phyloP scores from a whole-genome alignment of 208 protist species.

The Strigomonas culicis region DNA sequence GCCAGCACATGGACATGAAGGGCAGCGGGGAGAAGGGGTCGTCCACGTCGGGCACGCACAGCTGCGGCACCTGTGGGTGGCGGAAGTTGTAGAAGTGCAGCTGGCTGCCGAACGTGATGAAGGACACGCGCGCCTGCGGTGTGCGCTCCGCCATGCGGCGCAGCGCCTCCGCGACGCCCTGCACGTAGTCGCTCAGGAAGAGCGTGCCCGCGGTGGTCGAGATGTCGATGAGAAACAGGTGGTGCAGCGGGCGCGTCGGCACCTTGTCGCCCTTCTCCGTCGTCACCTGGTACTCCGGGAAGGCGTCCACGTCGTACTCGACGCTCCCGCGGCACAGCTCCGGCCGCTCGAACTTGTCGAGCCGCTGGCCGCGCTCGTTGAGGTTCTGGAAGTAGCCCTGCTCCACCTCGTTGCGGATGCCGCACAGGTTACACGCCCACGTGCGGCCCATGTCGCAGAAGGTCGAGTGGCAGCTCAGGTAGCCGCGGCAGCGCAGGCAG shows the following conservation, averaged over 20 bases:
- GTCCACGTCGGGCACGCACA: constrained; percentile 79
- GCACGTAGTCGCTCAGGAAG: constrained; percentile 75
- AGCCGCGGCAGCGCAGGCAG: constrained; percentile 92
- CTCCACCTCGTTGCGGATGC: constrained; percentile 69
- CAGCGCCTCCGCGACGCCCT: constrained; percentile 53
- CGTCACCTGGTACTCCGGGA: constrained; percentile 67
- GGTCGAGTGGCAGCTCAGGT: constrained; percentile 83
- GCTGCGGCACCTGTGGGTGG: constrained; percentile 69
- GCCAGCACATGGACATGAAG: constrained; percentile 86
- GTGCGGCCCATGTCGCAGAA: constrained; percentile 85
- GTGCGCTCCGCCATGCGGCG: constrained; percentile 67
- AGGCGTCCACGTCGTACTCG: constrained; percentile 85
- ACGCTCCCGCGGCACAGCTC: constrained; percentile 76
- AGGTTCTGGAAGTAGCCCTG: constrained; percentile 84
- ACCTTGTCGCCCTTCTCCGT: constrained; percentile 45
- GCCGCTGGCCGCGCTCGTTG: constrained; percentile 57
- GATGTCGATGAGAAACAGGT: constrained; percentile 85
- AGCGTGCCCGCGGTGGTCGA: constrained; percentile 48
- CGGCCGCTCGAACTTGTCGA: constrained; percentile 51
- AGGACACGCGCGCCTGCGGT: constrained; percentile 75
- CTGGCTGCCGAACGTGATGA: constrained; percentile 83
- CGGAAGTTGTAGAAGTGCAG: constrained; percentile 91
- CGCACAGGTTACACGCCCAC: constrained; percentile 91
- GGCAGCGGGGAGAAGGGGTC: constrained; percentile 90
- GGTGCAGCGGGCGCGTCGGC: constrained; percentile 64